Evolutionary conservation across 2,329 filamentous ascomycete species (phyloP).

Genomic region (Orbilia brochopaga): DNA sequence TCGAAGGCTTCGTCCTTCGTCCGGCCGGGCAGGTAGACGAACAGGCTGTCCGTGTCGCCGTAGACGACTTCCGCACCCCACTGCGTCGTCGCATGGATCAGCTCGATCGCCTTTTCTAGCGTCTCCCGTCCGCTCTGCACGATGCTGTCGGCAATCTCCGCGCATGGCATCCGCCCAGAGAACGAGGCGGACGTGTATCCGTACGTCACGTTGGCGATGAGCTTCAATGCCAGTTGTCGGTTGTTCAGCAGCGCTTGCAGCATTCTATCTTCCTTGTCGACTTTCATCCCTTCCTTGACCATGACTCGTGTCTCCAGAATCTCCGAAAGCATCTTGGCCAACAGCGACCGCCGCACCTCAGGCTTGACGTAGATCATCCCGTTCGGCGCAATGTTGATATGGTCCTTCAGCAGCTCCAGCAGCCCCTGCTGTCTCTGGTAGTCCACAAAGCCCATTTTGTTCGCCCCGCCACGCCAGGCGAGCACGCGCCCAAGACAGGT

Average conservation of each 20-base stretch:
- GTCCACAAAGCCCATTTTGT: conserved; percentile 93
- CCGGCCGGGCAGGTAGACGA: conserved; percentile 85
- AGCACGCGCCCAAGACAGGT: conserved; percentile 87
- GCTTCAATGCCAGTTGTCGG: conserved; percentile 87
- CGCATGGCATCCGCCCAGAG: conserved; percentile 95
- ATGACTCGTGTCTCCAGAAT: conserved; percentile 95
- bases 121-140: conserved; percentile 96
- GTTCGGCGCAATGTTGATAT: conserved; percentile 92
- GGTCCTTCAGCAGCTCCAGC: conserved; percentile 76
- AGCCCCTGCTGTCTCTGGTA: conserved; percentile 79
- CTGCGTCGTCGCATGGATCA: conserved; percentile 82
- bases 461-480: conserved; percentile 79
- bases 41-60: conserved; percentile 94
- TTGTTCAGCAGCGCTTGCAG: conserved; percentile 90
- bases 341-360: conserved; percentile 82
- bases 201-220: conserved; percentile 98
- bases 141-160: conserved; percentile 96
- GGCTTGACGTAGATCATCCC: conserved; percentile 94
- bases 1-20: conserved; percentile 87
- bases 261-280: conserved; percentile 81
- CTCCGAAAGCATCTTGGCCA: conserved; percentile 96
- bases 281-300: conserved; percentile 96
- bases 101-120: conserved; percentile 81
- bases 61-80: conserved; percentile 98
- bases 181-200: conserved; percentile 97